Percentiles rank a stretch among this genome's conserved stretches.
phyloP scores from a whole-genome alignment of 176 grass and related monocot genomes.

The Elymus sibiricus region DNA sequence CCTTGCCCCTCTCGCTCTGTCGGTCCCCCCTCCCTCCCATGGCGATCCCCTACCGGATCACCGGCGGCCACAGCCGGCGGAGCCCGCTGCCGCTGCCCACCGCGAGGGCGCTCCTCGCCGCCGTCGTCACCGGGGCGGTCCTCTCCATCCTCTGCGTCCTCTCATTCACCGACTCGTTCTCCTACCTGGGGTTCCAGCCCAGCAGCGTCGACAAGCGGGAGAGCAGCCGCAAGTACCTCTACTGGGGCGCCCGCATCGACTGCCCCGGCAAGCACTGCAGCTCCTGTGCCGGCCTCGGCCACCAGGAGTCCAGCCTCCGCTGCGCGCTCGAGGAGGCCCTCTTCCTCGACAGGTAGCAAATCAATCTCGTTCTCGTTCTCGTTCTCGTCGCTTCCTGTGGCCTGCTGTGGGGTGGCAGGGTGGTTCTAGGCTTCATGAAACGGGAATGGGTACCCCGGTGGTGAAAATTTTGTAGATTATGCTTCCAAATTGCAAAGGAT shows the following conservation, averaged over 20 bases:
- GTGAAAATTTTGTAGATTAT: not conserved
- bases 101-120: conserved; percentile 22
- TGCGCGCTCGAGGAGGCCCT: conserved; percentile 97
- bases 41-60: conserved; percentile 43
- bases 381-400: not conserved
- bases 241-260: conserved; percentile 77
- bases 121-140: not conserved
- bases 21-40: conserved; percentile 14
- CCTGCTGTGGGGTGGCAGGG: not conserved
- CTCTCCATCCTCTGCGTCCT: conserved; percentile 38
- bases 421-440: conserved; percentile 4
- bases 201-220: conserved; percentile 37
- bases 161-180: conserved; percentile 28
- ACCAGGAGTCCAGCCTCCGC: conserved; percentile 91
- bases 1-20: not conserved
- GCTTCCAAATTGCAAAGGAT: not conserved
- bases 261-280: conserved; percentile 90
- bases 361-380: not conserved
- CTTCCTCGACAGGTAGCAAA: conserved; percentile 64
- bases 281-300: conserved; percentile 77
- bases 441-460: not conserved
- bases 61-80: conserved; percentile 32
- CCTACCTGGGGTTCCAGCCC: conserved; percentile 12
- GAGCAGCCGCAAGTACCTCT: conserved; percentile 53
- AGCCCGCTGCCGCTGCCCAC: conserved; percentile 24